Evolutionary conservation across 2,329 filamentous ascomycete species (phyloP).

Genomic region (Knoxdaviesia capensis): DNA sequence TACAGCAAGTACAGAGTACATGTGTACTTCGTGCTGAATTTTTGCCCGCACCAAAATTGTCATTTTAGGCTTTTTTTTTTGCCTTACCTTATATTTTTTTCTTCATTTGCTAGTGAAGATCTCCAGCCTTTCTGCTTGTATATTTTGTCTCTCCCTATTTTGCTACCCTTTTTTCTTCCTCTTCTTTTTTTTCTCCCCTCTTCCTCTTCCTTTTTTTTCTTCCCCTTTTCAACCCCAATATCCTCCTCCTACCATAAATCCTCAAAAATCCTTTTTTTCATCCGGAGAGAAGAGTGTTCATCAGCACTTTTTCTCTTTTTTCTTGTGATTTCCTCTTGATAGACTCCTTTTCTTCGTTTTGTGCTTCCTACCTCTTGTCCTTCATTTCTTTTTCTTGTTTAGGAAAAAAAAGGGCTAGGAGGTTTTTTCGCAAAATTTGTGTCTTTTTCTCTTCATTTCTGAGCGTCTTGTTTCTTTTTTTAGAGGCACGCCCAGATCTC

Average conservation of each 20-base stretch:
- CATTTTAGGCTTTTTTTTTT: background rate
- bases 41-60: no score
- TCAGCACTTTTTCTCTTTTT: slow-evolving; percentile 3
- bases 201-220: slow-evolving; percentile 10
- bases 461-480: background rate
- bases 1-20: no score
- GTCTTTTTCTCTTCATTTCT: background rate
- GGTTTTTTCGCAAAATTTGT: background rate
- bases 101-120: background rate
- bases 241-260: slow-evolving; percentile 4
- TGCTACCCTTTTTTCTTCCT: slow-evolving; percentile 4
- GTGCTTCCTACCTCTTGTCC: slow-evolving; percentile 17
- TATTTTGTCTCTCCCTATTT: slow-evolving; percentile 13
- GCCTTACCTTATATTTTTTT: slow-evolving; percentile 1
- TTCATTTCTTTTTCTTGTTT: slow-evolving; percentile 10
- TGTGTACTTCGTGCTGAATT: no score
- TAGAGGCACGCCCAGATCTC: background rate
- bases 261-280: background rate
- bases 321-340: slow-evolving; percentile 2
- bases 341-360: slow-evolving; percentile 7
- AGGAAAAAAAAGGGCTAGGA: background rate
- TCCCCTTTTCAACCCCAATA: slow-evolving; percentile 10
- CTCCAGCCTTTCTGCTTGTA: slow-evolving; percentile 3
- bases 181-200: slow-evolving; percentile 11
- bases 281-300: slow-evolving; percentile 3